Conservation (phyloP, 2,329 filamentous ascomycete species). For the Chaetothyriales sp. region DNA sequence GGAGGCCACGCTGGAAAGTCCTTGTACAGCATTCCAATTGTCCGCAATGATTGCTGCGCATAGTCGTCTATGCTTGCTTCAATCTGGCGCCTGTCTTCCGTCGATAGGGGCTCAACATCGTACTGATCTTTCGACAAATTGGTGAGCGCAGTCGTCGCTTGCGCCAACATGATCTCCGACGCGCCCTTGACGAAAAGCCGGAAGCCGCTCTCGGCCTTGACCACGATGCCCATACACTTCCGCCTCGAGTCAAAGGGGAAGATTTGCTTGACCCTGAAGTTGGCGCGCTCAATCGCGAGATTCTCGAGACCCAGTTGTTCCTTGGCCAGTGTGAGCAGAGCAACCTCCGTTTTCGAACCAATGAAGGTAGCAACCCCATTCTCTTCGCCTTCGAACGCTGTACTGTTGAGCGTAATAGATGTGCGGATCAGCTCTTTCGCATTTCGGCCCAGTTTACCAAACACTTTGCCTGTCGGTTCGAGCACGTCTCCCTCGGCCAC, state of each 20-base stretch:
- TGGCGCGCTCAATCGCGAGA: conserved; percentile 46
- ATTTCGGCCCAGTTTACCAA: conserved; percentile 5
- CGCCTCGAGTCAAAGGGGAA: conserved; percentile 62
- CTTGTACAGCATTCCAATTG: conserved; percentile 57
- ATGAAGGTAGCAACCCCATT: conserved; percentile 52
- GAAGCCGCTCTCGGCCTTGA: conserved; percentile 27
- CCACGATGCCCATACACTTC: conserved; percentile 46
- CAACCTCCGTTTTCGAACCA: conserved; percentile 65
- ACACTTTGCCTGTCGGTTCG: background rate
- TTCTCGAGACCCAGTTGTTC: conserved; percentile 50
- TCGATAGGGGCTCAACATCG: conserved; percentile 12
- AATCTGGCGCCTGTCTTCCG: conserved; percentile 18
- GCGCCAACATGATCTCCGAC: conserved; percentile 31
- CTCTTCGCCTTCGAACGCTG: conserved; percentile 61
- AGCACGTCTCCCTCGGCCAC: conserved; percentile 6
- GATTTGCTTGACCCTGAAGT: conserved; percentile 48
- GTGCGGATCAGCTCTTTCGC: conserved; percentile 25
- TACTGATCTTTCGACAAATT: conserved; percentile 17
- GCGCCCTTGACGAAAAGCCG: conserved; percentile 35
- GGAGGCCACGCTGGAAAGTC: conserved; percentile 59
- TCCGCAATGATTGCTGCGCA: conserved; percentile 48
- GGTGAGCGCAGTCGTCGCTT: conserved; percentile 22
- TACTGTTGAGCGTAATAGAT: conserved; percentile 41
- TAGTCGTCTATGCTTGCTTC: conserved; percentile 27
- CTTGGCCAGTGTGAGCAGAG: conserved; percentile 53